These are phyloP conservation scores for Rosa multiflora DNA, from an alignment of 306 rosid genomes.

Conservation along the genomic window DNA sequence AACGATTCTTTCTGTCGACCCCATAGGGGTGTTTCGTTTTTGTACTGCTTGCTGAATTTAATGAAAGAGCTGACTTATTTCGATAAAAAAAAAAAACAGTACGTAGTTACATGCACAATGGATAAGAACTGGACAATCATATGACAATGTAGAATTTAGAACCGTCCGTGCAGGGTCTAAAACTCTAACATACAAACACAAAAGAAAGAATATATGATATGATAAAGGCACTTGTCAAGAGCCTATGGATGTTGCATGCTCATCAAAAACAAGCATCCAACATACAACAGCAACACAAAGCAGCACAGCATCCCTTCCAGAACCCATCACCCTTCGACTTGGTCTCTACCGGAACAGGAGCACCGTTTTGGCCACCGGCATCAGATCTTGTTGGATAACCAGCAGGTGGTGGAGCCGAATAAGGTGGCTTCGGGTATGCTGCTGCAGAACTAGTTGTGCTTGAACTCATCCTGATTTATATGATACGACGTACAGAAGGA, in stretches of 20 bases:
- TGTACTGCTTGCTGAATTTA: no score
- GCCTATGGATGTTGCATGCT: neutral
- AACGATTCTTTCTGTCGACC: no score
- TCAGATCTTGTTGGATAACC: conserved; percentile 5
- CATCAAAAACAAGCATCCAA: conserved; percentile 15
- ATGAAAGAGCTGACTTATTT: no score
- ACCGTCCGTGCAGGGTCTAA: neutral
- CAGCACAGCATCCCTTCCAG: conserved; percentile 21
- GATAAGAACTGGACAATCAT: neutral
- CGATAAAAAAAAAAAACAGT: no score
- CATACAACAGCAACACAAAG: conserved; percentile 16
- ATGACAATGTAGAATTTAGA: neutral
- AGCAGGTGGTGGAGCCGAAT: conserved; percentile 8
- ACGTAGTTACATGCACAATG: no score
- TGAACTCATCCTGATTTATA: conserved; percentile 7
- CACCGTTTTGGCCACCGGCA: neutral
- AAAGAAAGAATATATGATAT: neutral
- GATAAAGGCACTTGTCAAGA: no score
- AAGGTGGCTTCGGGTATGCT: neutral
- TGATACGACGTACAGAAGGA: neutral
- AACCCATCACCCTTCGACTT: conserved; percentile 11
- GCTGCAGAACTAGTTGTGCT: neutral
- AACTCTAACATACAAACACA: neutral
- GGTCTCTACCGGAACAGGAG: conserved; percentile 6
- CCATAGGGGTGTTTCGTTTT: no score